phyloP scores from a whole-genome alignment of 2,329 filamentous ascomycete genomes.

The Macrophomina phaseolina region DNA sequence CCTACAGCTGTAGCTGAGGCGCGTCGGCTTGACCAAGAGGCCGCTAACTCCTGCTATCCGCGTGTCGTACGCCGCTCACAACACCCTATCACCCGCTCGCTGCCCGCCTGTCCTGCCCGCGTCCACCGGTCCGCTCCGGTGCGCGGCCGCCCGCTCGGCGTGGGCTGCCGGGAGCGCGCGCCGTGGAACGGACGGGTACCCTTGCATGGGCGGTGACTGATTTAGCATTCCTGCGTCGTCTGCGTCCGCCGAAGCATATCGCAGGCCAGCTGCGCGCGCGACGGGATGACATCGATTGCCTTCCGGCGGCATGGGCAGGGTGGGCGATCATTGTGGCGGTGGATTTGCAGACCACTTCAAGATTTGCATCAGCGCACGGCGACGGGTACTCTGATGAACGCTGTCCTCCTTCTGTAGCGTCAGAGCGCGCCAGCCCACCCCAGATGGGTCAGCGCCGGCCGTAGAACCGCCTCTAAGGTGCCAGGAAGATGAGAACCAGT shows the following conservation, averaged over 20 bases:
- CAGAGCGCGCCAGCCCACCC: no score
- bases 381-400: slow-evolving; percentile 17
- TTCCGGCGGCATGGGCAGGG: slow-evolving; percentile 6
- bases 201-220: background rate
- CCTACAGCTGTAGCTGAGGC: background rate
- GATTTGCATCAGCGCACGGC: slow-evolving; percentile 20
- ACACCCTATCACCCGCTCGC: slow-evolving; percentile 5
- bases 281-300: slow-evolving; percentile 4
- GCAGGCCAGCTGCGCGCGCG: background rate
- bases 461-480: no score
- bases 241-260: background rate
- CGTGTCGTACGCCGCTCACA: slow-evolving; percentile 23
- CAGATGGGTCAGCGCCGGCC: no score
- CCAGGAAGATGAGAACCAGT: no score
- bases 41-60: slow-evolving; percentile 25
- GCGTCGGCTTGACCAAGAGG: slow-evolving; percentile 22
- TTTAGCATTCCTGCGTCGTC: background rate
- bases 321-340: slow-evolving; percentile 23
- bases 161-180: background rate
- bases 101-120: slow-evolving; percentile 1
- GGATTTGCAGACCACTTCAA: slow-evolving; percentile 9
- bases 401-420: no score
- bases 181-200: background rate
- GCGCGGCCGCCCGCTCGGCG: background rate
- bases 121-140: background rate